Percentiles rank a stretch among this genome's conserved stretches.
These are phyloP conservation scores for Alternaria tenuissima DNA, from an alignment of 2,329 filamentous ascomycete genomes.

Conservation along the genomic window DNA sequence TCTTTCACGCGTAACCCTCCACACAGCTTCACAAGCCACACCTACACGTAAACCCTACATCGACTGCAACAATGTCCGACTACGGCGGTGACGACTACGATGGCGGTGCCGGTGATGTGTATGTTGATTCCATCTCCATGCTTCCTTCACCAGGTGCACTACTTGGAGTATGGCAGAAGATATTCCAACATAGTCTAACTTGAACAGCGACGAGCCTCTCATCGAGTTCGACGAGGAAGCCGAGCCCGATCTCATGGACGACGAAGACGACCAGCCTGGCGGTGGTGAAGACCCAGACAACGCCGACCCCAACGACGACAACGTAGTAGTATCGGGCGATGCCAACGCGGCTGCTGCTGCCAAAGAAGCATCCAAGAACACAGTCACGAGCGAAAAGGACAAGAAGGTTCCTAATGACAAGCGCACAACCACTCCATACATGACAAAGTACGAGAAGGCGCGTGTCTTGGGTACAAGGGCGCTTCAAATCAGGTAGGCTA, in stretches of 20 bases:
- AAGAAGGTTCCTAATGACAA: slow-evolving; percentile 92
- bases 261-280: slow-evolving; percentile 63
- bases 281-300: slow-evolving; percentile 47
- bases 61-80: slow-evolving; percentile 53
- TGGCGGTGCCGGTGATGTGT: slow-evolving; percentile 42
- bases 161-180: not conserved
- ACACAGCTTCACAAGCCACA: not conserved
- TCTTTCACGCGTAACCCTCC: slow-evolving; percentile 6
- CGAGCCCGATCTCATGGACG: slow-evolving; percentile 69
- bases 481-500: slow-evolving; percentile 86
- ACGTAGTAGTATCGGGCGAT: slow-evolving; percentile 60
- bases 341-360: slow-evolving; percentile 58
- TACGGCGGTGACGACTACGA: slow-evolving; percentile 55
- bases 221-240: slow-evolving; percentile 67
- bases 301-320: slow-evolving; percentile 46
- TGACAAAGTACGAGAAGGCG: slow-evolving; percentile 99
- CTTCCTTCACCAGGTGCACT: slow-evolving; percentile 15
- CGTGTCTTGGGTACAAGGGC: slow-evolving; percentile 92
- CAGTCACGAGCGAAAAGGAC: slow-evolving; percentile 67
- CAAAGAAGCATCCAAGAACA: slow-evolving; percentile 58
- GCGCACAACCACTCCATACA: slow-evolving; percentile 93
- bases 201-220: slow-evolving; percentile 48
- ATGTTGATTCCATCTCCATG: slow-evolving; percentile 23
- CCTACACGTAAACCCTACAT: not conserved
- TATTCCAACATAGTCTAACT: slow-evolving; percentile 22